Percentiles rank a stretch among this genome's conserved stretches.
Conservation (phyloP, 139 green algal species). For the Klebsormidium nitens region DNA sequence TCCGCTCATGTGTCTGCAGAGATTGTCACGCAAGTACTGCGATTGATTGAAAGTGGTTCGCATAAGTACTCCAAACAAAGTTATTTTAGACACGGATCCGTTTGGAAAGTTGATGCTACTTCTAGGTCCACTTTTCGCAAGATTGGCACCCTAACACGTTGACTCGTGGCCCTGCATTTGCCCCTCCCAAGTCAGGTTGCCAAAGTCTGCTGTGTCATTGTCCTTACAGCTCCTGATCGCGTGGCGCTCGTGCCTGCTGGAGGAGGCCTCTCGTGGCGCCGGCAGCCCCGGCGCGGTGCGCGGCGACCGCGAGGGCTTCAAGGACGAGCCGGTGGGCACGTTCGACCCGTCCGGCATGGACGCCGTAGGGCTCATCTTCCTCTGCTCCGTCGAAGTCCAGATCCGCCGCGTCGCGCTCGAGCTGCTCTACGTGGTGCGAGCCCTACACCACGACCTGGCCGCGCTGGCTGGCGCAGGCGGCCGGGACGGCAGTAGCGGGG, state of each 20-base stretch:
- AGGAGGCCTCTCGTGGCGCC: conserved; percentile 20
- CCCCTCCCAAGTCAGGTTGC: no score
- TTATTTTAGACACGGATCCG: no score
- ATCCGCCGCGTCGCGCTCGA: conserved; percentile 36
- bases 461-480: background rate
- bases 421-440: conserved; percentile 39
- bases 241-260: conserved; percentile 30
- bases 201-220: no score
- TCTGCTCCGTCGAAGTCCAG: conserved; percentile 48
- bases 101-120: no score
- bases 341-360: conserved; percentile 61
- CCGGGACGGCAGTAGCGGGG: background rate
- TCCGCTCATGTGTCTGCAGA: no score
- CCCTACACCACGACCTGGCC: conserved; percentile 32
- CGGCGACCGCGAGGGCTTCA: background rate
- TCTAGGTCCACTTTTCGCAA: no score
- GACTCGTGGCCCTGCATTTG: no score
- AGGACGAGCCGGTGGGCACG: conserved; percentile 1
- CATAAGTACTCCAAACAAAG: no score
- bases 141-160: no score
- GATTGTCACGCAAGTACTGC: no score
- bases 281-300: background rate
- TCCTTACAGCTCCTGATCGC: conserved; percentile 24
- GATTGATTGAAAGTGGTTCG: no score
- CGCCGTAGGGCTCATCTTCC: conserved; percentile 47